phyloP scores from a whole-genome alignment of 2,329 filamentous ascomycete genomes.

The Aaosphaeria pasadenensis region DNA sequence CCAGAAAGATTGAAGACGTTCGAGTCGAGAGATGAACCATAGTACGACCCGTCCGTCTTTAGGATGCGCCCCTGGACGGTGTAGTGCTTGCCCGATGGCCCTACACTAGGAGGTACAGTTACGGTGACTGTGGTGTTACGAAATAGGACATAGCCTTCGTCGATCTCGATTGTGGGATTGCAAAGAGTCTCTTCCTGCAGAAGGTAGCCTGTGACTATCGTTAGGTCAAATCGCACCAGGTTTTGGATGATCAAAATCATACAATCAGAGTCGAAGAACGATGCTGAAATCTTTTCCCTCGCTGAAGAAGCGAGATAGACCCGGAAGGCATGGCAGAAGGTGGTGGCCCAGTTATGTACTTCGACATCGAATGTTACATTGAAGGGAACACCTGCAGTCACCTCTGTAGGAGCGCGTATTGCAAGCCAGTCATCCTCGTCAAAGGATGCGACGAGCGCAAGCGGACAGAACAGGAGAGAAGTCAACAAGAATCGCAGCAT shows the following conservation, averaged over 20 bases:
- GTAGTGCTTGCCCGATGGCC: conserved; percentile 12
- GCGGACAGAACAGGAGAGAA: too few relatives aligned
- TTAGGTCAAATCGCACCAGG: not conserved
- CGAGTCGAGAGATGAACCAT: conserved; percentile 7
- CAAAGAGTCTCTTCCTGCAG: conserved; percentile 10
- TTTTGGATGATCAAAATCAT: not conserved
- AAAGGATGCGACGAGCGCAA: not conserved
- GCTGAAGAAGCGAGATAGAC: conserved; percentile 5
- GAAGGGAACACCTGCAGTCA: conserved; percentile 4
- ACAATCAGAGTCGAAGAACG: conserved; percentile 11
- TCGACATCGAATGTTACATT: too few relatives aligned
- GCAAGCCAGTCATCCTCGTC: not conserved
- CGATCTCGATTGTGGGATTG: conserved; percentile 6
- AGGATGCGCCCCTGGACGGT: conserved; percentile 6
- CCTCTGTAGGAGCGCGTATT: conserved; percentile 5
- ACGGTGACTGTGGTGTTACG: conserved; percentile 10
- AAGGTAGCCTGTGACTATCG: conserved; percentile 5
- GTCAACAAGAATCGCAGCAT: too few relatives aligned
- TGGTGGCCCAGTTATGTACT: too few relatives aligned
- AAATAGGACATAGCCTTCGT: conserved; percentile 2
- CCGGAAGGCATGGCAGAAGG: too few relatives aligned
- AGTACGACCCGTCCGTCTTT: conserved; percentile 12
- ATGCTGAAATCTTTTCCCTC: conserved; percentile 1
- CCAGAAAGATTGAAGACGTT: conserved; percentile 9
- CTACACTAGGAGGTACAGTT: conserved; percentile 9